Conservation (phyloP, 2,329 filamentous ascomycete genomes). For the Diaporthe citriasiana region DNA sequence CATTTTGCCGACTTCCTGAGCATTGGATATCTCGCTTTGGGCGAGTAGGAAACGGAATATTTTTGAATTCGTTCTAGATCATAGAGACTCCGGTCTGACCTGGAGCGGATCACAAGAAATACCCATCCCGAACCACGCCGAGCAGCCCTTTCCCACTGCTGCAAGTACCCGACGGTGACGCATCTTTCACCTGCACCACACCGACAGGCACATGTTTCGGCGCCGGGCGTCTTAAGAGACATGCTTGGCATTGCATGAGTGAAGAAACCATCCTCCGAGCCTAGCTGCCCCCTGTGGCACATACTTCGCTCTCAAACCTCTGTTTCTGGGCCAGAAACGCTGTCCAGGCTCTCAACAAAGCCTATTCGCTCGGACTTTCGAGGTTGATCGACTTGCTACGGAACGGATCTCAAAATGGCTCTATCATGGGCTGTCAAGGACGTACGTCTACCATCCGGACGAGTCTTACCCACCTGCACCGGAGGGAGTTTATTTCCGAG, state of each 20-base stretch:
- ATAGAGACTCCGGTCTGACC: background rate
- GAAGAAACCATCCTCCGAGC: background rate
- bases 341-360: background rate
- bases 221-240: constrained; percentile 5
- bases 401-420: constrained; percentile 37
- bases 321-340: background rate
- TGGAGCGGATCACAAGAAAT: background rate
- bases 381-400: background rate
- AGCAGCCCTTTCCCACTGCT: constrained; percentile 1
- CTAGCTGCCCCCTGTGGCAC: background rate
- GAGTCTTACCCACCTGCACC: no score
- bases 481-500: background rate
- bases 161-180: constrained; percentile 23
- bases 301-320: background rate
- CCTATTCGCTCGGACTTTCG: background rate
- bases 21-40: background rate
- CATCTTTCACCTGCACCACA: background rate
- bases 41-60: background rate
- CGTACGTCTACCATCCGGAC: constrained; percentile 47
- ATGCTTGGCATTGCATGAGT: constrained; percentile 33
- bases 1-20: background rate
- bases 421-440: constrained; percentile 50
- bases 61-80: background rate
- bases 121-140: background rate
- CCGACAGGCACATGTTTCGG: background rate